phyloP scores from a whole-genome alignment of 257 asterid genomes.

The Solanum appendiculatum region DNA sequence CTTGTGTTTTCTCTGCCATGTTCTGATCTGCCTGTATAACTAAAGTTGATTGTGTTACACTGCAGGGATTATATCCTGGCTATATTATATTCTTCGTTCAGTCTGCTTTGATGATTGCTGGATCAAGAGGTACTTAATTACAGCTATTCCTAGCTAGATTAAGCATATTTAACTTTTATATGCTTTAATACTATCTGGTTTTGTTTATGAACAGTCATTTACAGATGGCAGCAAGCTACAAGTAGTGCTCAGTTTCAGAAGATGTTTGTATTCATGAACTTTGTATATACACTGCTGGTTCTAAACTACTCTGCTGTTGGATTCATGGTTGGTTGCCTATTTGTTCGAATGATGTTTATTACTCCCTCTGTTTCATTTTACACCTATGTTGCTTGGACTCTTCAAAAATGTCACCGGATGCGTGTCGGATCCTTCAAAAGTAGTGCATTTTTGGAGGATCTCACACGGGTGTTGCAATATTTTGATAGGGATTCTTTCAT shows the following conservation, averaged over 20 bases:
- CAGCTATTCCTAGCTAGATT: neutral
- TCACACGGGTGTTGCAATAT: too few species aligned
- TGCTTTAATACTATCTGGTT: neutral
- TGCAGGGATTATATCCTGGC: slow-evolving; percentile 89
- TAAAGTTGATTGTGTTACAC: neutral
- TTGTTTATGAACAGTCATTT: slow-evolving; percentile 42
- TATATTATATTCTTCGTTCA: slow-evolving; percentile 83
- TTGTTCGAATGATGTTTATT: neutral
- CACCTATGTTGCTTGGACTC: too few species aligned
- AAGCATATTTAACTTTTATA: neutral
- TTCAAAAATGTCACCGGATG: too few species aligned
- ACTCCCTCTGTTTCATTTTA: neutral
- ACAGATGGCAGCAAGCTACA: slow-evolving; percentile 73
- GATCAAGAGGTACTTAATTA: slow-evolving; percentile 63
- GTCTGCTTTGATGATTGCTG: slow-evolving; percentile 79
- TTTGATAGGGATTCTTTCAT: neutral
- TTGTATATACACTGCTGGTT: slow-evolving; percentile 58
- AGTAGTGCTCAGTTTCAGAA: slow-evolving; percentile 26
- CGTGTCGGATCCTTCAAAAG: too few species aligned
- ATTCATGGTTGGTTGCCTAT: slow-evolving; percentile 55
- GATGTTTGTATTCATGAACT: slow-evolving; percentile 41
- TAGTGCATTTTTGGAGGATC: too few species aligned
- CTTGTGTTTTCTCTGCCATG: too few species aligned
- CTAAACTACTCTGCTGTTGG: slow-evolving; percentile 86
- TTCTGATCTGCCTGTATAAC: too few species aligned